A percentile compares a stretch with the other conserved stretches of the same genome.
Evolutionary conservation across 2,329 filamentous ascomycete genomes (phyloP).

Genomic region (Tolypocladium ovalisporum): DNA sequence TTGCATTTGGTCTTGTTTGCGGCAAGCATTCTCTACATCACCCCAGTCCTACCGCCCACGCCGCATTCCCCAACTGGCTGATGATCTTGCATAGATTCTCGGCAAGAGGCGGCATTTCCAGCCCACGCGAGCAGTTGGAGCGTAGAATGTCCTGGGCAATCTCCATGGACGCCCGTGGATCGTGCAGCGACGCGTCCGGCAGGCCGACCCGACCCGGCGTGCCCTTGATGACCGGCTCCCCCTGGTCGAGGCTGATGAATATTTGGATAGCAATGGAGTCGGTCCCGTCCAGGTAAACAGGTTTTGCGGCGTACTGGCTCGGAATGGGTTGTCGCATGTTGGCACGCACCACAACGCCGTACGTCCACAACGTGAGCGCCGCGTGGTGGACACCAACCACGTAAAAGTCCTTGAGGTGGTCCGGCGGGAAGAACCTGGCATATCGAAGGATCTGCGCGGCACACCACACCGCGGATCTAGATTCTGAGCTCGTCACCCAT

Average conservation of each 20-base stretch:
- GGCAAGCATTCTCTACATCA: constrained; percentile 3
- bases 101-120: constrained; percentile 47
- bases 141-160: constrained; percentile 45
- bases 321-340: constrained; percentile 18
- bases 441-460: constrained; percentile 56
- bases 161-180: constrained; percentile 48
- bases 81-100: constrained; percentile 57
- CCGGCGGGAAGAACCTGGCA: constrained; percentile 41
- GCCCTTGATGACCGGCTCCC: constrained; percentile 37
- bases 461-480: constrained; percentile 53
- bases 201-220: constrained; percentile 15
- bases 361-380: constrained; percentile 57
- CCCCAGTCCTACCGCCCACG: constrained; percentile 25
- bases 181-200: constrained; percentile 34
- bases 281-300: constrained; percentile 44
- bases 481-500: constrained; percentile 44
- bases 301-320: constrained; percentile 21
- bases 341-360: constrained; percentile 46
- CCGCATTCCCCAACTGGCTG: constrained; percentile 45
- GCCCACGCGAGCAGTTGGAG: constrained; percentile 34
- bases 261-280: constrained; percentile 41
- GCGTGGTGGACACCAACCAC: constrained; percentile 61
- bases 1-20: neutral
- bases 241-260: constrained; percentile 46
- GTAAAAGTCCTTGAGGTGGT: constrained; percentile 52